Evolutionary conservation across 2,329 filamentous ascomycete genomes (phyloP).

Genomic region (Hypoxylon sp.): DNA sequence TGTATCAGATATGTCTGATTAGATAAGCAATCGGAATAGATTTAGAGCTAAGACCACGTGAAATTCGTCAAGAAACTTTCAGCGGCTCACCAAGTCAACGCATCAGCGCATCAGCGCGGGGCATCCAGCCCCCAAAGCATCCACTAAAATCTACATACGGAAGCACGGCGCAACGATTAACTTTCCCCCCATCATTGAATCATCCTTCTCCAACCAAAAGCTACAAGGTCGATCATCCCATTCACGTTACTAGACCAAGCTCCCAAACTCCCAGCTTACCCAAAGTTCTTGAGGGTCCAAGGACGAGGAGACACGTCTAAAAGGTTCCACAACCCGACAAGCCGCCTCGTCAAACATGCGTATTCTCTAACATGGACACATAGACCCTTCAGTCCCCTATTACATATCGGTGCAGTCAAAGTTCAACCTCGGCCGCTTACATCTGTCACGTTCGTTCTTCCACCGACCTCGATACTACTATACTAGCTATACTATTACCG

Average conservation of each 20-base stretch:
- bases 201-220: slow-evolving; percentile 39
- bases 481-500: slow-evolving; percentile 11
- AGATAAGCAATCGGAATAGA: slow-evolving; percentile 1
- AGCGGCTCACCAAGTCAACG: slow-evolving; percentile 15
- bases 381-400: slow-evolving; percentile 7
- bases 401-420: slow-evolving; percentile 22
- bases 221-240: slow-evolving; percentile 12
- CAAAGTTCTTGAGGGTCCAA: slow-evolving; percentile 29
- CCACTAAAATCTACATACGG: slow-evolving; percentile 32
- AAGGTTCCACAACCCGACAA: slow-evolving; percentile 42
- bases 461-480: slow-evolving; percentile 8
- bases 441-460: slow-evolving; percentile 19
- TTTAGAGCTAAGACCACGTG: slow-evolving; percentile 32
- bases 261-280: slow-evolving; percentile 15
- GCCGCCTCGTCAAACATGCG: slow-evolving; percentile 29
- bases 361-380: slow-evolving; percentile 24
- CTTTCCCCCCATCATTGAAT: slow-evolving; percentile 39
- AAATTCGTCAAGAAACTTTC: slow-evolving; percentile 18
- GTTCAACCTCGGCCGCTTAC: slow-evolving; percentile 17
- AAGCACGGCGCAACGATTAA: slow-evolving; percentile 5
- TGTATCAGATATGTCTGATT: slow-evolving; percentile 28
- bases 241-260: slow-evolving; percentile 33
- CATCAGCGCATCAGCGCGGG: slow-evolving; percentile 30
- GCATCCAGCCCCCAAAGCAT: slow-evolving; percentile 22
- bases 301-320: slow-evolving; percentile 43